Evolutionary conservation across 2,329 filamentous ascomycete species (phyloP), one percentile per base, ranked within the genome.

Genomic region (Alternaria ethzedia): DNA sequence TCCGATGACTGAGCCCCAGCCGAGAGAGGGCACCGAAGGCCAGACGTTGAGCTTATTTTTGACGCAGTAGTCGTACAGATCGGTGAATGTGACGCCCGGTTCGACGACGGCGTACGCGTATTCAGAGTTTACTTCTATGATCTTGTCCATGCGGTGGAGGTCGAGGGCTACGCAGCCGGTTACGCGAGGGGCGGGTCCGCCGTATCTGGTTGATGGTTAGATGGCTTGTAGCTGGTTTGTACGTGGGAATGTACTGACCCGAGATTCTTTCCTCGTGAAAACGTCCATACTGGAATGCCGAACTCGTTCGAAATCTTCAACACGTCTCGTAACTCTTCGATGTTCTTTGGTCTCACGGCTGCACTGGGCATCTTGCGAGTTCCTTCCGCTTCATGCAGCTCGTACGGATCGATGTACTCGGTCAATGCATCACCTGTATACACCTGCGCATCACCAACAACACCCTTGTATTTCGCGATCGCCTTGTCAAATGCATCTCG

Each of bases 401-500:
- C 82, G 57, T 84, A 84, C 2, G 83, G 82, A 57, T 84, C 82
- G 46, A 84, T 81, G 61, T 84, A 84, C 59, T 84, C 82, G 6
- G 73, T 78, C 32, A 84, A 63, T 1, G 69, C 75, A 23, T 79
- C 73, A n/a, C 78, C 77, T 6, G 74, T 72, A 56, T 82, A 79
- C 1, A 84, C 80, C 4, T 80, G 75, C 15, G 81, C 76, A 25
- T 78, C 65, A 3, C 82, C 82, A 4, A 84, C 70, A 2, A 75
- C 65, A 12, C 62, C 64, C 54, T 74, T 71, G 51, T 81, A 78
- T 47, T 79, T 72, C 30, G 74, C 55, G 9, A 84, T 71, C 3
- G 82, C 82, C 11, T 64, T 57, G 20, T 78, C 71, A 46, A 84
- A 84, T 11, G 78, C 79, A 43, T 75, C 70, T 17, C 74, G 72